These are phyloP conservation scores for Coccomyxa sp. DNA, from an alignment of 139 green algal genomes.

Conservation along the genomic window DNA sequence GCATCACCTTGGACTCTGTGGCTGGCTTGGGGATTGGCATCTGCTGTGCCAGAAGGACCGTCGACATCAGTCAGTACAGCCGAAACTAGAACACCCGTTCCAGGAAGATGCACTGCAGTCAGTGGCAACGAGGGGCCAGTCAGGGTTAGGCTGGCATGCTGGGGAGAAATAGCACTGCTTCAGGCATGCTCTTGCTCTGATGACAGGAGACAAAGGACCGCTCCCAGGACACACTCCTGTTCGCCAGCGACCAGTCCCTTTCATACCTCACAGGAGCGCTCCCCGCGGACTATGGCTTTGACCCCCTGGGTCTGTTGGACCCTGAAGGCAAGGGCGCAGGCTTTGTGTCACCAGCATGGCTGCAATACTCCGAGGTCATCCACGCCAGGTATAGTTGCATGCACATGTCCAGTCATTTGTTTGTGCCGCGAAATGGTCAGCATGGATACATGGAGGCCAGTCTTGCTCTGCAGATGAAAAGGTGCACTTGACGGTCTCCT, in stretches of 20 bases:
- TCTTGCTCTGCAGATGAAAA: neutral
- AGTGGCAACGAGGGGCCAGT: no score
- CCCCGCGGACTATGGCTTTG: conserved; percentile 79
- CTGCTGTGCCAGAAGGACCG: no score
- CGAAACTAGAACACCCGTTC: no score
- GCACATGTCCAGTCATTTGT: neutral
- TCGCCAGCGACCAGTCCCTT: conserved; percentile 69
- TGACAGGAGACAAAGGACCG: neutral
- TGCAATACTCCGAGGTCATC: conserved; percentile 77
- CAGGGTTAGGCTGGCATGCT: no score
- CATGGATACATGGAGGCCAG: conserved; percentile 76
- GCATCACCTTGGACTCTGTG: no score
- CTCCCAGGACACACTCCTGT: conserved; percentile 32
- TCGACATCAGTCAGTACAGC: no score
- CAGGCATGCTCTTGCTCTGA: no score
- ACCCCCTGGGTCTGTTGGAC: conserved; percentile 91
- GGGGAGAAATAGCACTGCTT: no score
- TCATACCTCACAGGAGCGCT: conserved; percentile 93
- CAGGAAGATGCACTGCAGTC: no score
- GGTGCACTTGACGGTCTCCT: neutral
- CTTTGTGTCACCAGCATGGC: conserved; percentile 92
- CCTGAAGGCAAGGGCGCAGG: conserved; percentile 75
- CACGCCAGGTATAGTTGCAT: conserved; percentile 33
- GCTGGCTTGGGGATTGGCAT: no score
- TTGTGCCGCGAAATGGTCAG: neutral